phyloP scores from a whole-genome alignment of 179 eudicot species.

The Sideroxylon spinosum region DNA sequence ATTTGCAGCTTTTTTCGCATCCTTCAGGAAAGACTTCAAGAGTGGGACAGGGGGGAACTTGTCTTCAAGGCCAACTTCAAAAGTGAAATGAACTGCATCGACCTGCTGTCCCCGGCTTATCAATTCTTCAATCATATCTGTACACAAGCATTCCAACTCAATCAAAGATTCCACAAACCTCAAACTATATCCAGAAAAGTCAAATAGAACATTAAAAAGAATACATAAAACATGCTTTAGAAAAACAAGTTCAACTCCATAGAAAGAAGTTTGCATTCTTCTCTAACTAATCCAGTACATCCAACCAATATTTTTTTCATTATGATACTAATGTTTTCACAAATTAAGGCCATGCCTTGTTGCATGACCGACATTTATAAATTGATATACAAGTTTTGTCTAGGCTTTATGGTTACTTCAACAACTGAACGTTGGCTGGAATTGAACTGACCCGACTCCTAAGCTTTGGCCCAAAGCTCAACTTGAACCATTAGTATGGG shows the following conservation, averaged over 20 bases:
- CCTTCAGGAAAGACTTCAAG: constrained; percentile 79
- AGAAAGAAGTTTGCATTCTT: neutral
- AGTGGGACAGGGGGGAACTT: constrained; percentile 86
- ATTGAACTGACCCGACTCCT: too few relatives aligned
- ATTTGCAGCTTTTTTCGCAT: constrained; percentile 84
- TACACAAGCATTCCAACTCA: constrained; percentile 9
- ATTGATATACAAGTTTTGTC: too few relatives aligned
- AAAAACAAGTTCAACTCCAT: neutral
- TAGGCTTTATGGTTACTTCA: too few relatives aligned
- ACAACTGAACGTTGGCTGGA: too few relatives aligned
- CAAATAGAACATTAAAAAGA: neutral
- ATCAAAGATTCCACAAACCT: neutral
- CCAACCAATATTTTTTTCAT: neutral
- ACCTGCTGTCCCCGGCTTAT: constrained; percentile 96
- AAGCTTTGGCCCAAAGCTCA: too few relatives aligned
- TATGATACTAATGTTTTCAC: neutral
- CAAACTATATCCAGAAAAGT: neutral
- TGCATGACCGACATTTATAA: neutral
- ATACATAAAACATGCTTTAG: neutral
- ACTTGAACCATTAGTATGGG: too few relatives aligned
- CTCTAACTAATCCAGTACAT: neutral
- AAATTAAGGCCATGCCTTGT: neutral
- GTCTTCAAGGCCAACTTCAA: constrained; percentile 85
- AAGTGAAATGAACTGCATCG: constrained; percentile 95
- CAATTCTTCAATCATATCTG: constrained; percentile 95